These are phyloP conservation scores for Hypoxylon rubiginosum DNA, from an alignment of 2,329 filamentous ascomycete species.

Conservation along the genomic window DNA sequence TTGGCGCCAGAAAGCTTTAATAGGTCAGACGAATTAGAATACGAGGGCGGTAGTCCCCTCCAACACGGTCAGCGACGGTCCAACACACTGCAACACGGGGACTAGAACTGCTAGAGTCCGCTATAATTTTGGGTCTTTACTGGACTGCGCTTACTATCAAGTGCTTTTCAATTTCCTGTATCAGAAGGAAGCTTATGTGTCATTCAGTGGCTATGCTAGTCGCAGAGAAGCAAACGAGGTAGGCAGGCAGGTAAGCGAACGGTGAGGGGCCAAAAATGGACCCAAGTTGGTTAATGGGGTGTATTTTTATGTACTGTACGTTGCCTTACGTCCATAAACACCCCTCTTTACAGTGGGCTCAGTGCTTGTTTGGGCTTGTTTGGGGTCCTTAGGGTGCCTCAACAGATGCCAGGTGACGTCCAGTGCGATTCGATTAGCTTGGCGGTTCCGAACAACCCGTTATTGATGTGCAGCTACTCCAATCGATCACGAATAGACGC, in stretches of 20 bases:
- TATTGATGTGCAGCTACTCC: conserved; percentile 11
- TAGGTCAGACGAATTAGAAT: conserved; percentile 14
- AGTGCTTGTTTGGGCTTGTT: too few species aligned
- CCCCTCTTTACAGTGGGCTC: neutral
- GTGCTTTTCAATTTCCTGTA: conserved; percentile 36
- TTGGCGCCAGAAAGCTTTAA: neutral
- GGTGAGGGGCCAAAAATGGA: conserved; percentile 17
- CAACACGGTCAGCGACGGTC: too few species aligned
- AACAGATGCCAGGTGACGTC: conserved; percentile 21
- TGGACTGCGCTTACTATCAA: conserved; percentile 27
- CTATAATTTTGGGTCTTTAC: conserved; percentile 21
- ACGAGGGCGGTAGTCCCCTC: conserved; percentile 28
- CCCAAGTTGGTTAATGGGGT: neutral
- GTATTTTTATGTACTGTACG: conserved; percentile 16
- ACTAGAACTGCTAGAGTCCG: neutral
- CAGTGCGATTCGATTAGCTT: conserved; percentile 31
- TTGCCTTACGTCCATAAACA: conserved; percentile 6
- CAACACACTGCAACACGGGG: conserved; percentile 23
- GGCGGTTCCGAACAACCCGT: conserved; percentile 39
- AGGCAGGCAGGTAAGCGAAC: conserved; percentile 6
- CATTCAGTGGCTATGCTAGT: conserved; percentile 37
- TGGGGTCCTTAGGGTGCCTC: neutral
- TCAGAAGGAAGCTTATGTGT: conserved; percentile 41
- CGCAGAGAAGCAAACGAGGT: conserved; percentile 10
- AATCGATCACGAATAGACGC: conserved; percentile 28